phyloP scores from a whole-genome alignment of 1,284 basidiomycete genomes.

The Boletus semigastroideus region DNA sequence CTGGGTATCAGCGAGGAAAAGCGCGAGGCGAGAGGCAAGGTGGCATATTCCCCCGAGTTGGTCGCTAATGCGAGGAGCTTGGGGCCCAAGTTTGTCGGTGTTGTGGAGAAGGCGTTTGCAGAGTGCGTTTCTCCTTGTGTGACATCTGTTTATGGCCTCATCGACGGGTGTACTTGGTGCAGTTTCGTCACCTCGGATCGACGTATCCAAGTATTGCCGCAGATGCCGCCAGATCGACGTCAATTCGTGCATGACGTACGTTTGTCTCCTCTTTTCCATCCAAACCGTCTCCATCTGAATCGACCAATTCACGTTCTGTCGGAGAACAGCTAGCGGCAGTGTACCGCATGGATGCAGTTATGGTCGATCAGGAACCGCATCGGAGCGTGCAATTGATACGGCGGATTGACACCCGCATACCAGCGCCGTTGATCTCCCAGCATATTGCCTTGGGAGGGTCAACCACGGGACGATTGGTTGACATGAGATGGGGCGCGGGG shows the following conservation, averaged over 20 bases:
- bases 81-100: conserved; percentile 57
- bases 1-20: conserved; percentile 69
- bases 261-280: conserved; percentile 3
- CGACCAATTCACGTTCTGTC: background rate
- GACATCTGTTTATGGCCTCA: background rate
- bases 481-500: conserved; percentile 40
- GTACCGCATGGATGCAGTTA: conserved; percentile 79
- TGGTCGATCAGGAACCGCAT: conserved; percentile 85
- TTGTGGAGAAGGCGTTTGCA: conserved; percentile 77
- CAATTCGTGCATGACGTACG: conserved; percentile 77
- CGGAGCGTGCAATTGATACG: conserved; percentile 78
- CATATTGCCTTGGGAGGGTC: conserved; percentile 10
- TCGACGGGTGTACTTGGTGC: background rate
- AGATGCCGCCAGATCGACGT: conserved; percentile 76
- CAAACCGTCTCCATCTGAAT: background rate
- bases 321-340: conserved; percentile 58
- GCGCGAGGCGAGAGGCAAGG: conserved; percentile 37
- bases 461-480: conserved; percentile 55
- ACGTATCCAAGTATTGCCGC: conserved; percentile 73
- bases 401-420: conserved; percentile 77
- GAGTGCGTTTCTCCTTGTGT: conserved; percentile 54
- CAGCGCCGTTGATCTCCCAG: conserved; percentile 66
- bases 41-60: conserved; percentile 64
- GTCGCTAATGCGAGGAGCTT: conserved; percentile 49
- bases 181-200: conserved; percentile 72